Evolutionary conservation across 805 yeast genomes (phyloP), one percentile per base, ranked within the genome.

Genomic region (Kazachstania bromeliacearum): DNA sequence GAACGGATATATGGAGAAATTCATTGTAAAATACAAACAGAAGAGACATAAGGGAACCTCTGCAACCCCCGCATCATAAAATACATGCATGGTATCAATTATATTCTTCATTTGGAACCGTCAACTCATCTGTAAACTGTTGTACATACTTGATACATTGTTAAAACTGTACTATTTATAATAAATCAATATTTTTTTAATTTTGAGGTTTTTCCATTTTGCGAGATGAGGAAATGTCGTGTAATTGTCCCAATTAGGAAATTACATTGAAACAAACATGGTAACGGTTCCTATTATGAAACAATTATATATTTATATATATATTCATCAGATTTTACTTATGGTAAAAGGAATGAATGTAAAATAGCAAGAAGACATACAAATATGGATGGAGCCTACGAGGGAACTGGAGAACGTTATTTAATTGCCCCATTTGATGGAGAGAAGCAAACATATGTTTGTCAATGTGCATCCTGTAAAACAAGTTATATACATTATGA

Each of bases 1-100:
- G 10, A 67, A 66, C 31, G 57, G 53, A 2, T 84, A 78, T 50
- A 80, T 84, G 89, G 77, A 69, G 7, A 82, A 79, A 55, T 76
- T 71, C 41, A 43, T 77, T 43, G 58, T 52, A 19, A 76, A 73
- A 50, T 67, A 64, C 42, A 56, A 68, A 38, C 54, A 45, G 26
- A 51, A 49, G 40, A 67, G 68, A 46, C 70, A 42, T 13, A 7
- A 17, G 12, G 15, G 13, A 6, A 12, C 23, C 4, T 12, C 20
- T 10, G 10, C 14, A 19, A 19, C 33, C 3, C 23, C 35, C 9
- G 14, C 30, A 20, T 32, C 34, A 19, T 24, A 28, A 14, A 13
- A 18, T 8, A 22, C 25, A 8, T 22, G 8, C 10, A 22, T 8
- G 12, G 25, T 22, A 22, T 22, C 25, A 22, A 22, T 22, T 22